Evolutionary conservation across 805 yeast genomes (phyloP).

Genomic region (Kazachstania taianensis): DNA sequence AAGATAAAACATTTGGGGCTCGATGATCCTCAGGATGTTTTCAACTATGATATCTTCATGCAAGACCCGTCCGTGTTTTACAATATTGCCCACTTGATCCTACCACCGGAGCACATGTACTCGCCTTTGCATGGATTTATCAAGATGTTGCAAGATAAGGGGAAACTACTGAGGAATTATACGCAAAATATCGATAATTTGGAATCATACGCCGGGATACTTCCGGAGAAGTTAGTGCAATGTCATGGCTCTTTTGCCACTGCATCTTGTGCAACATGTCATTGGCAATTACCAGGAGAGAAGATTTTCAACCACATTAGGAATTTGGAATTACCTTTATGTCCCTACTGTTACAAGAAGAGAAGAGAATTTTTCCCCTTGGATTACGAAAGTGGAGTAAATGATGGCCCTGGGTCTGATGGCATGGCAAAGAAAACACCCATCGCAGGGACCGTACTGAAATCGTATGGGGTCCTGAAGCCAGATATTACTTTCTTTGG

Average conservation of each 20-base stretch:
- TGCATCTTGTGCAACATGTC: constrained; percentile 77
- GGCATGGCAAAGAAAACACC: constrained; percentile 5
- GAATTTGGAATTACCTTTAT: constrained; percentile 51
- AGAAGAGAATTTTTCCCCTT: constrained; percentile 29
- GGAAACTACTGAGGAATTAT: constrained; percentile 70
- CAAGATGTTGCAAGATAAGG: constrained; percentile 59
- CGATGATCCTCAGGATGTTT: constrained; percentile 85
- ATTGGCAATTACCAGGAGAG: constrained; percentile 54
- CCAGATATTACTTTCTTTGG: constrained; percentile 93
- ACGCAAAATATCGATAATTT: constrained; percentile 87
- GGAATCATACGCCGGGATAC: constrained; percentile 71
- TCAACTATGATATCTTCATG: constrained; percentile 60
- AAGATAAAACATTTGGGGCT: constrained; percentile 57
- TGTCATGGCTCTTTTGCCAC: constrained; percentile 90
- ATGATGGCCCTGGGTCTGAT: constrained; percentile 2
- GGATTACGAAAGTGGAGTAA: constrained; percentile 3
- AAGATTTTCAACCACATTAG: constrained; percentile 51
- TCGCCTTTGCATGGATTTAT: constrained; percentile 81
- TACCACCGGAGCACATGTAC: constrained; percentile 59
- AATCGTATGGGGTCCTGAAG: constrained; percentile 71
- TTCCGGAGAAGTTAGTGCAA: constrained; percentile 59
- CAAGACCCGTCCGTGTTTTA: constrained; percentile 74
- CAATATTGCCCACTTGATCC: constrained; percentile 73
- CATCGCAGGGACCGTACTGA: constrained; percentile 20
- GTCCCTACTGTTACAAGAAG: constrained; percentile 53